phyloP scores from a whole-genome alignment of 2,329 filamentous ascomycete genomes.

The Aureobasidium melanogenum region DNA sequence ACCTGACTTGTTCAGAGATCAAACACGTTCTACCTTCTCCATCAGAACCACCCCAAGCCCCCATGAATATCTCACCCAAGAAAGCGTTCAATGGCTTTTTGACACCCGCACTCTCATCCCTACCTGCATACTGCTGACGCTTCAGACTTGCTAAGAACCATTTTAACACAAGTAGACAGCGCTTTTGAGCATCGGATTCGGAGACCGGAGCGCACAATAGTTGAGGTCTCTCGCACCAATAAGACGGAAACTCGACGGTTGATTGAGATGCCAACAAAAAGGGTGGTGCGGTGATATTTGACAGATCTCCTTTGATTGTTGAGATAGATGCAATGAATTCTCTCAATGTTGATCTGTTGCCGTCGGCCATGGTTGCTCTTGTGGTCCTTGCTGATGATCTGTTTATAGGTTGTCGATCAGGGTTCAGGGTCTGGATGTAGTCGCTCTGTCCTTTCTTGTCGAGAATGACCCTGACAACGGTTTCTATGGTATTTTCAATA shows the following conservation, averaged over 20 bases:
- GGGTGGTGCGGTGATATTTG: conserved; percentile 39
- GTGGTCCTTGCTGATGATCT: not conserved
- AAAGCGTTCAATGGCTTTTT: conserved; percentile 46
- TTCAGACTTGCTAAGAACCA: conserved; percentile 41
- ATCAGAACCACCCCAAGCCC: conserved; percentile 20
- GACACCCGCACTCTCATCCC: conserved; percentile 33
- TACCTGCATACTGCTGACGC: conserved; percentile 40
- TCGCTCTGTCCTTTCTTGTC: not conserved
- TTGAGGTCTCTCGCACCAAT: conserved; percentile 37
- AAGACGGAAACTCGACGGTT: conserved; percentile 38
- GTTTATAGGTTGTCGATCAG: not conserved
- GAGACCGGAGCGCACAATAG: conserved; percentile 38
- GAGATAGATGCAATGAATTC: conserved; percentile 32
- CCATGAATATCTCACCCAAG: conserved; percentile 40
- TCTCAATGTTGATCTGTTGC: conserved; percentile 17
- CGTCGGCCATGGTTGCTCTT: not conserved
- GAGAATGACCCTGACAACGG: not conserved
- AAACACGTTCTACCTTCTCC: conserved; percentile 32
- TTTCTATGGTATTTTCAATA: not conserved
- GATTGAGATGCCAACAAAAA: conserved; percentile 38
- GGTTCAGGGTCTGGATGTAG: not conserved
- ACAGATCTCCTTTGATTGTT: conserved; percentile 37
- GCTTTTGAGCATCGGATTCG: conserved; percentile 30
- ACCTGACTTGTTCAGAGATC: conserved; percentile 35
- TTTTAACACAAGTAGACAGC: conserved; percentile 39